Evolutionary conservation across 2,329 filamentous ascomycete genomes (phyloP).

Genomic region (Sclerotiophoma versabilis): DNA sequence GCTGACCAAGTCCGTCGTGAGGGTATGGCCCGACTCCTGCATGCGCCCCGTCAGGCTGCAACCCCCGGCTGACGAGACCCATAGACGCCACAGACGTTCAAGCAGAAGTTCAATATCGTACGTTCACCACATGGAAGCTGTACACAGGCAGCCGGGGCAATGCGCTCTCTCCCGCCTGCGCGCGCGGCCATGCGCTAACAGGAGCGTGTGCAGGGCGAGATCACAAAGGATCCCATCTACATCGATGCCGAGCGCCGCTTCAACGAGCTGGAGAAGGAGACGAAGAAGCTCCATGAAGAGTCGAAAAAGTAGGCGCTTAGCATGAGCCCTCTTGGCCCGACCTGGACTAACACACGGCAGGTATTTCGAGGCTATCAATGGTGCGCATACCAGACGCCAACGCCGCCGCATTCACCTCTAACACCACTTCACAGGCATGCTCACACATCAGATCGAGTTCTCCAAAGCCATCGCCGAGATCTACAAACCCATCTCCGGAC

Average conservation of each 20-base stretch:
- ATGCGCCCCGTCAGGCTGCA: conserved; percentile 17
- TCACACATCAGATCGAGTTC: conserved; percentile 97
- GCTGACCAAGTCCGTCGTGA: conserved; percentile 85
- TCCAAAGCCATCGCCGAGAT: conserved; percentile 94
- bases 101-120: conserved; percentile 86
- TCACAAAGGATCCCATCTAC: conserved; percentile 94
- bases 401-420: conserved; percentile 1
- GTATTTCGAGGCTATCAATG: conserved; percentile 97
- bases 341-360: conserved; percentile 43
- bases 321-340: background rate
- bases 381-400: conserved; percentile 48
- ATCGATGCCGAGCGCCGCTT: conserved; percentile 94
- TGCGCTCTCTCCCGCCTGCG: conserved; percentile 30
- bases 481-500: conserved; percentile 97
- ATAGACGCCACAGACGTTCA: conserved; percentile 88
- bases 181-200: conserved; percentile 31
- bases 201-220: conserved; percentile 68
- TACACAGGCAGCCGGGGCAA: background rate
- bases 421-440: conserved; percentile 70
- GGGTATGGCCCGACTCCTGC: conserved; percentile 62
- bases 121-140: conserved; percentile 22
- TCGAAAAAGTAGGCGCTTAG: conserved; percentile 72
- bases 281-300: conserved; percentile 95
- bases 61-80: conserved; percentile 30
- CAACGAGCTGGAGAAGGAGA: conserved; percentile 91